These are phyloP conservation scores for Neurospora crassa DNA, from an alignment of 2,329 filamentous ascomycete species.

Conservation along the genomic window DNA sequence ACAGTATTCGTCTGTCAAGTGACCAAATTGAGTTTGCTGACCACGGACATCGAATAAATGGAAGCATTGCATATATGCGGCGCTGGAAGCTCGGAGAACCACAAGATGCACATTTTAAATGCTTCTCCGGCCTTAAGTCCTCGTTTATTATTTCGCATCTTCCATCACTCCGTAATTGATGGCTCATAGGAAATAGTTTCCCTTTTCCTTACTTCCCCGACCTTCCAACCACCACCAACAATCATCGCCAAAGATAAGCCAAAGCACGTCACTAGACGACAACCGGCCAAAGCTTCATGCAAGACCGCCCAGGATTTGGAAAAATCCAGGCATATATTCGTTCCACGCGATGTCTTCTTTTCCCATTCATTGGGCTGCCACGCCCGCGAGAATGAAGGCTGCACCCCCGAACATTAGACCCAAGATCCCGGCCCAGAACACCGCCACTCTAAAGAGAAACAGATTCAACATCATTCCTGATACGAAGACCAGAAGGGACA, in stretches of 20 bases:
- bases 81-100: neutral
- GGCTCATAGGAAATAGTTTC: neutral
- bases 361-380: neutral
- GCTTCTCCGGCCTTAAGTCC: neutral
- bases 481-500: neutral
- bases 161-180: neutral
- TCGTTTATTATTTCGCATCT: neutral
- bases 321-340: neutral
- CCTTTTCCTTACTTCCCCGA: neutral
- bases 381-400: neutral
- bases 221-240: neutral
- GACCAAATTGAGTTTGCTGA: neutral
- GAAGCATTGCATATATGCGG: neutral
- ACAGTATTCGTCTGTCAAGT: neutral
- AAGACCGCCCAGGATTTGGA: neutral
- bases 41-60: neutral
- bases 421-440: neutral
- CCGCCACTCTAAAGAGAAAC: neutral
- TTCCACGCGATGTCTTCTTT: neutral
- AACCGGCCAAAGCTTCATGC: neutral
- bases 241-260: neutral
- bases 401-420: neutral
- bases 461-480: neutral
- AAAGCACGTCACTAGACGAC: neutral
- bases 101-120: neutral